Evolutionary conservation across 495 filamentous ascomycete genomes (phyloP).

Genomic region (Penicillium taxi): DNA sequence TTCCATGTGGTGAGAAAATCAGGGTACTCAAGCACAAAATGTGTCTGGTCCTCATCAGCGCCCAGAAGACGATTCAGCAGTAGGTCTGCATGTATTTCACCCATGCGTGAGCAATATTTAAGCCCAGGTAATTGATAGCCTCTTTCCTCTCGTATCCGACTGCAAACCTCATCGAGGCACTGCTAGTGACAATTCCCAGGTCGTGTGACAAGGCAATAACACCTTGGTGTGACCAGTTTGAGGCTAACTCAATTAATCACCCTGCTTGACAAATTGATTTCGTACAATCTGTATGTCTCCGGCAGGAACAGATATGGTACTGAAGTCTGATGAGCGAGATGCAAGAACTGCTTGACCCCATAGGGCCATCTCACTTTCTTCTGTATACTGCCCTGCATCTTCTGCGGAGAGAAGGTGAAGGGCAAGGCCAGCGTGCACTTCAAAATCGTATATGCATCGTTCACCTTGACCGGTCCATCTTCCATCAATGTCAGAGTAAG

Average conservation of each 20-base stretch:
- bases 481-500: slow-evolving; percentile 45
- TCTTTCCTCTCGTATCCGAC: slow-evolving; percentile 40
- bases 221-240: slow-evolving; percentile 20
- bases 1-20: slow-evolving; percentile 31
- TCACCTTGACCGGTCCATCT: slow-evolving; percentile 37
- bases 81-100: slow-evolving; percentile 29
- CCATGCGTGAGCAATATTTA: slow-evolving; percentile 32
- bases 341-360: slow-evolving; percentile 35
- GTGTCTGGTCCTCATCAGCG: slow-evolving; percentile 27
- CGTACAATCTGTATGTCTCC: slow-evolving; percentile 17
- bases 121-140: slow-evolving; percentile 43
- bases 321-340: slow-evolving; percentile 18
- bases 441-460: slow-evolving; percentile 23
- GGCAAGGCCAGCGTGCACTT: slow-evolving; percentile 14
- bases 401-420: slow-evolving; percentile 28
- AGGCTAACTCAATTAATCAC: slow-evolving; percentile 14
- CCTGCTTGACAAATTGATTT: slow-evolving; percentile 17
- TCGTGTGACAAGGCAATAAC: slow-evolving; percentile 38
- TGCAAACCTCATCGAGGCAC: slow-evolving; percentile 34
- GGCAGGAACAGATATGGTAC: slow-evolving; percentile 23
- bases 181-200: slow-evolving; percentile 26
- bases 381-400: slow-evolving; percentile 29
- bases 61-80: slow-evolving; percentile 35
- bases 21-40: slow-evolving; percentile 40
- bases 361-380: slow-evolving; percentile 38